Conservation (phyloP, 106 monocot genomes). For the Platanthera guangdongensis region DNA sequence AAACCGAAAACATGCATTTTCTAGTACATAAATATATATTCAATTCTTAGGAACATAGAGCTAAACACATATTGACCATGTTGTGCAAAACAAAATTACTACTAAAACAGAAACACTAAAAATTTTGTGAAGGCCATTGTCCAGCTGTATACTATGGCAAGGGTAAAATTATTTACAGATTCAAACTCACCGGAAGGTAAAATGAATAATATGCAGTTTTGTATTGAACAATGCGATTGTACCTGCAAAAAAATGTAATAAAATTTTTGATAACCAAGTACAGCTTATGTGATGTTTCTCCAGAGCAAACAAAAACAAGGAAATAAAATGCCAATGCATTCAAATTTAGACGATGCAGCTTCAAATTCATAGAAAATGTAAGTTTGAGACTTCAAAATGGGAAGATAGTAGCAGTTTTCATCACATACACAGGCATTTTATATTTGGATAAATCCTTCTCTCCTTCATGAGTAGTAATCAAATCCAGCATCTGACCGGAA, state of each 20-base stretch:
- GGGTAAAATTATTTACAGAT: background rate
- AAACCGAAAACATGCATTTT: too few relatives aligned
- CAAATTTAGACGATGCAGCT: background rate
- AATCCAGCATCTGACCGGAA: conserved; percentile 93
- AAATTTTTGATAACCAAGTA: background rate
- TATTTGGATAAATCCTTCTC: conserved; percentile 86
- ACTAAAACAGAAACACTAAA: background rate
- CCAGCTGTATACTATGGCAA: background rate
- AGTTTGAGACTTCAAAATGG: background rate
- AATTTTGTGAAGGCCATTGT: background rate
- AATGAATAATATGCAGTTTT: conserved; percentile 98
- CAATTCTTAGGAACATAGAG: background rate
- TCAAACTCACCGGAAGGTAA: conserved; percentile 84
- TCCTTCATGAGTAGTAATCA: conserved; percentile 92
- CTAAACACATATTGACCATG: background rate
- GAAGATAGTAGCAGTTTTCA: background rate
- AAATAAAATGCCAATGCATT: background rate
- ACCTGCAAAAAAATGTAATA: conserved; percentile 34
- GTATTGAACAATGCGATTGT: conserved; percentile 87
- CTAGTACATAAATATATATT: background rate
- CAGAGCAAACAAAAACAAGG: background rate
- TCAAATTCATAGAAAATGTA: background rate
- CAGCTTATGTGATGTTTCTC: background rate
- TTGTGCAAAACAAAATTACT: background rate
- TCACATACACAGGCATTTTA: conserved; percentile 76